Percentiles rank a stretch among this genome's conserved stretches.
phyloP scores from a whole-genome alignment of 2,329 filamentous ascomycete species.

The Phoma sp. region DNA sequence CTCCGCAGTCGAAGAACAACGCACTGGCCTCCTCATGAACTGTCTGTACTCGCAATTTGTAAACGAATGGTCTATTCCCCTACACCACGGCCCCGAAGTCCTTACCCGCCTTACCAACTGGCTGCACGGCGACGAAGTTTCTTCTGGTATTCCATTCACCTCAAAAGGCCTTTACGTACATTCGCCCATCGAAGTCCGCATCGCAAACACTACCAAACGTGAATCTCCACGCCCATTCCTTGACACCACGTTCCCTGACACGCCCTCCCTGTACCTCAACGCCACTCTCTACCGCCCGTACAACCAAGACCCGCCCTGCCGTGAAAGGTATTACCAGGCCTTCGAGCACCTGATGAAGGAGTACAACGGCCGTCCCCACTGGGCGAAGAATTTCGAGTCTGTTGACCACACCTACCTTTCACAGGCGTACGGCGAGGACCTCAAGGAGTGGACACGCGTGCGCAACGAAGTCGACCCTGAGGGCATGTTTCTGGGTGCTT shows the following conservation, averaged over 20 bases:
- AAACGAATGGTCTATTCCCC: constrained; percentile 95
- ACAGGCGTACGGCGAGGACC: constrained; percentile 71
- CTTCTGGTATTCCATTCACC: constrained; percentile 79
- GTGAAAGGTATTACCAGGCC: constrained; percentile 80
- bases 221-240: constrained; percentile 67
- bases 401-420: constrained; percentile 67
- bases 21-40: constrained; percentile 88
- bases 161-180: constrained; percentile 82
- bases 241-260: constrained; percentile 73
- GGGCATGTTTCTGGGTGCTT: constrained; percentile 88
- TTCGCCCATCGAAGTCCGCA: constrained; percentile 90
- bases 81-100: constrained; percentile 86
- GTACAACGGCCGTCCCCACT: constrained; percentile 82
- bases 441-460: constrained; percentile 72
- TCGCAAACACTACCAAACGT: constrained; percentile 70
- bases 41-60: constrained; percentile 98
- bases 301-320: constrained; percentile 76
- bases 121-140: constrained; percentile 78
- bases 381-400: constrained; percentile 86
- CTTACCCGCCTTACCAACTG: constrained; percentile 83
- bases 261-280: constrained; percentile 85
- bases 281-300: constrained; percentile 89
- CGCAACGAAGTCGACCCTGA: constrained; percentile 77
- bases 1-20: constrained; percentile 80
- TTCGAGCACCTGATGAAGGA: constrained; percentile 93